Evolutionary conservation across 2,329 filamentous ascomycete species (phyloP), one percentile per base, ranked within the genome.

Genomic region (Plectosphaerella sp.): DNA sequence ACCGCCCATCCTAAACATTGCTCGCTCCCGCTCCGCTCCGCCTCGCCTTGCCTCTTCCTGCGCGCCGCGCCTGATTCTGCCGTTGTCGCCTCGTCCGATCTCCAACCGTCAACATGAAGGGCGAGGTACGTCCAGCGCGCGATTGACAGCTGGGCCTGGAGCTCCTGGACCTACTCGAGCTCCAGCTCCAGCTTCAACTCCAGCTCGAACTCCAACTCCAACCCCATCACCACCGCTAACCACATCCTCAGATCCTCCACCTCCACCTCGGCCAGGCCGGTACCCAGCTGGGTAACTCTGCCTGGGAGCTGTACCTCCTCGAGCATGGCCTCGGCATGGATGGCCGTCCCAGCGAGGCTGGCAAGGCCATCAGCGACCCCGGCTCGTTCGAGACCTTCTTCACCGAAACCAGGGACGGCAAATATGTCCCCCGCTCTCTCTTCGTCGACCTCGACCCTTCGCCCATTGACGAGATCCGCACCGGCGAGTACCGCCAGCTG

Each of bases 221-320:
- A 22, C 7, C 15, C 45, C 22, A 41, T 47, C 35, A 37, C 35
- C 9, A 3, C n/a, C 20, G 37, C 47, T 16, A 16, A n/a, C 35
- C 52, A 22, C 9, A 39, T 53, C 4, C 48, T 50, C 57, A 84
- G 81, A 78, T 84, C 71, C 75, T 84, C 72, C 81, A 84, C 72
- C 72, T 84, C 67, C 81, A 84, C 68, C 69, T 84, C 63, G 81
- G 81, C 69, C 81, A 88, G 78, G 85, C 86, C 74, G 86, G 85
- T 73, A 82, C 78, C 67, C 85, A 88, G 81, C 83, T 88, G 58
- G 86, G 85, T 66, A 87, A 87, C 78, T 86, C 83, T 67, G 85
- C 86, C 62, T 88, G 85, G 85, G 85, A 88, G 74, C 83, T 88
- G 85, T 88, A 88, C 70, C 82, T 87, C 58, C 82, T 88, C 58